Evolutionary conservation across 2,329 filamentous ascomycete genomes (phyloP).

Genomic region (Chaetomiaceae sp.): DNA sequence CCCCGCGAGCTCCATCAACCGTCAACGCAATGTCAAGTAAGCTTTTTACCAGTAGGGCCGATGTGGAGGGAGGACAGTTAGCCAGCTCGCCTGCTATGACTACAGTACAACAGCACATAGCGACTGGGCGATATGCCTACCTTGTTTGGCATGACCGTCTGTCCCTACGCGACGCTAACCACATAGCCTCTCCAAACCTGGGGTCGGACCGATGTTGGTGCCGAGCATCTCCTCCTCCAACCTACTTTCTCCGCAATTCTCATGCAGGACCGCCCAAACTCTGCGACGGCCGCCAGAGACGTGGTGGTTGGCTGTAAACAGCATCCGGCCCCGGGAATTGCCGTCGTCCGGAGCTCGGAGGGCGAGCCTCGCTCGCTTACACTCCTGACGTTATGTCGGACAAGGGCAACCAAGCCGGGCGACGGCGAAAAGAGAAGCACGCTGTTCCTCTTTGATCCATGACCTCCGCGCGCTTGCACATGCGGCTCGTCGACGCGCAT

Average conservation of each 20-base stretch:
- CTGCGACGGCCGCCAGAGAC: neutral
- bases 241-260: neutral
- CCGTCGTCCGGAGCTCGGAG: neutral
- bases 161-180: constrained; percentile 1
- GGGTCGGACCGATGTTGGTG: constrained; percentile 18
- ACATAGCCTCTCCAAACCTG: neutral
- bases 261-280: constrained; percentile 1
- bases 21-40: neutral
- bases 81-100: neutral
- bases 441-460: constrained; percentile 12
- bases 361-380: neutral
- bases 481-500: constrained; percentile 13
- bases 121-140: too few species aligned
- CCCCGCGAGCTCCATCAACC: neutral
- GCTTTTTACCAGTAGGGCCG: constrained; percentile 3
- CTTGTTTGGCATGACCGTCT: too few species aligned
- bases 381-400: neutral
- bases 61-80: neutral
- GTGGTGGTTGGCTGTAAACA: neutral
- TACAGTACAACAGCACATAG: neutral
- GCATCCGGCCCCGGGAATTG: neutral
- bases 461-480: constrained; percentile 9
- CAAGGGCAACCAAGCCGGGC: neutral
- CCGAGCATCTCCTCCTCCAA: neutral
- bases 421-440: neutral